Conservation (phyloP, 2,329 filamentous ascomycete genomes). For the Mycosphaerella sp. region DNA sequence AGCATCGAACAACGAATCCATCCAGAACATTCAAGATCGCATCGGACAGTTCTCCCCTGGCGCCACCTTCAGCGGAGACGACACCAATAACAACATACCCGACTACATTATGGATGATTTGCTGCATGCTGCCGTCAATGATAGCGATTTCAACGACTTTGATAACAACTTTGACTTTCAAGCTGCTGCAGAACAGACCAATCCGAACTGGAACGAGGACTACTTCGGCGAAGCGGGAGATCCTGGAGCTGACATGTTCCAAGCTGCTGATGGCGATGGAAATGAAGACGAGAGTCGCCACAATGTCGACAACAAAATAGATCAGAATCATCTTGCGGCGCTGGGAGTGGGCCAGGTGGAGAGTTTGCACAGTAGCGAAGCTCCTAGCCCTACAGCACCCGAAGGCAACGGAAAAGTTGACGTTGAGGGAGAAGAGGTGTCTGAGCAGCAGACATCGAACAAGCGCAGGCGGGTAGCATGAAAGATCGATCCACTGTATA, state of each 20-base stretch:
- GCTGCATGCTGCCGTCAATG: neutral
- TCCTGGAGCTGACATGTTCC: constrained; percentile 14
- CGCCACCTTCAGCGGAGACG: constrained; percentile 5
- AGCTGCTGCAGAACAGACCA: constrained; percentile 17
- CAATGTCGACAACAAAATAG: no score
- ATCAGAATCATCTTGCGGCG: no score
- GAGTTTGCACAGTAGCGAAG: neutral
- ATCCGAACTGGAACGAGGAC: constrained; percentile 12
- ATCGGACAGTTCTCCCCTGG: constrained; percentile 12
- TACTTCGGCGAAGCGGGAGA: constrained; percentile 7
- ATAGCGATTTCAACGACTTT: constrained; percentile 9
- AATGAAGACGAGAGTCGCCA: no score
- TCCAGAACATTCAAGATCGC: constrained; percentile 59
- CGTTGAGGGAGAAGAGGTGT: neutral
- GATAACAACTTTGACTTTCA: constrained; percentile 27
- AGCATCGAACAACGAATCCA: constrained; percentile 11
- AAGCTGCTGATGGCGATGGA: neutral
- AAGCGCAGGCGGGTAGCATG: neutral
- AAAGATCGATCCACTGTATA: neutral
- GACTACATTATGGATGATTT: constrained; percentile 10
- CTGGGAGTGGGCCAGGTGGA: neutral
- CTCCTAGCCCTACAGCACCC: neutral
- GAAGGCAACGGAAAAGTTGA: neutral
- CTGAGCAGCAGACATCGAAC: neutral
- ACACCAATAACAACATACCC: constrained; percentile 7